Conservation (phyloP, 2,329 filamentous ascomycete genomes). For the Nannizziopsis barbatae region DNA sequence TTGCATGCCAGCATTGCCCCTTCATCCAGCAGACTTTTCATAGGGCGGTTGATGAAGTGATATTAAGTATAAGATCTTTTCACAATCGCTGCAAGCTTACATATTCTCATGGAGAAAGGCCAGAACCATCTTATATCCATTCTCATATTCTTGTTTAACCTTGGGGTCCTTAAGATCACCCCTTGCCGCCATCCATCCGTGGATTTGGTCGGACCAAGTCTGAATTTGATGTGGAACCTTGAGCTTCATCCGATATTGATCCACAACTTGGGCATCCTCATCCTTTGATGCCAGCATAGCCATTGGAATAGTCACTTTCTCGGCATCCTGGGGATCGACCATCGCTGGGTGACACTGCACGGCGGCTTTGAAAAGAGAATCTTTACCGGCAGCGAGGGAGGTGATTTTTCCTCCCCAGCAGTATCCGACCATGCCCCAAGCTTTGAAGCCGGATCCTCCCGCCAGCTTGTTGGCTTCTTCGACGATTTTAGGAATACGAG, state of each 20-base stretch:
- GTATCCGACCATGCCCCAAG: conserved; percentile 51
- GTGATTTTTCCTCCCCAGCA: conserved; percentile 44
- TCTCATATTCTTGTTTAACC: conserved; percentile 25
- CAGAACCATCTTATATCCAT: conserved; percentile 24
- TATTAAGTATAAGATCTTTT: neutral
- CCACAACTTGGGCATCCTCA: conserved; percentile 38
- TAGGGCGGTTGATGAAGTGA: no score
- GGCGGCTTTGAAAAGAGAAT: conserved; percentile 43
- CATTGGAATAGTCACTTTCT: conserved; percentile 43
- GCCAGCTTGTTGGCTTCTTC: conserved; percentile 42
- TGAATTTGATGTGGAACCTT: conserved; percentile 22
- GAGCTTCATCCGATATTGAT: conserved; percentile 23
- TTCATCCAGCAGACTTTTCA: no score
- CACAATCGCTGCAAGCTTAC: conserved; percentile 13
- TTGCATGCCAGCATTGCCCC: no score
- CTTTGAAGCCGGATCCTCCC: conserved; percentile 33
- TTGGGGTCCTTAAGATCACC: conserved; percentile 22
- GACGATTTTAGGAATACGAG: conserved; percentile 45
- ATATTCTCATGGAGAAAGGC: conserved; percentile 23
- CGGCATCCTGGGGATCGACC: conserved; percentile 44
- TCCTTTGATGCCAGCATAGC: conserved; percentile 44
- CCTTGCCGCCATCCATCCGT: conserved; percentile 27
- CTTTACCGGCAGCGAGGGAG: conserved; percentile 38
- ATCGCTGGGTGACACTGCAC: conserved; percentile 45
- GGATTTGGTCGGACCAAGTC: conserved; percentile 25